Conservation (phyloP, 352 stramenopile genomes). For the Globisporangium irregulare region DNA sequence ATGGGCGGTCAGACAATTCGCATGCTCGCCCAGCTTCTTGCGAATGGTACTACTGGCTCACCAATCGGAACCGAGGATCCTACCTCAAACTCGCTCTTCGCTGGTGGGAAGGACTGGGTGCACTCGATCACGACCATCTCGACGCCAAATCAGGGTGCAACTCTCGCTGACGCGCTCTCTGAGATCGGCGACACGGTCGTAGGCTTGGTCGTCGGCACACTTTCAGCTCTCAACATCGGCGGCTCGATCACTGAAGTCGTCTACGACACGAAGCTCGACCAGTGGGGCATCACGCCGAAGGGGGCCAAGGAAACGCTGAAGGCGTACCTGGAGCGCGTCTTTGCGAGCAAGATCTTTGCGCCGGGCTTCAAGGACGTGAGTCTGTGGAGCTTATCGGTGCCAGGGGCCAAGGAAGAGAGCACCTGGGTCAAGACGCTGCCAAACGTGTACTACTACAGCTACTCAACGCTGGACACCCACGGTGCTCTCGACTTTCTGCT, state of each 20-base stretch:
- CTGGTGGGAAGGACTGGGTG: constrained; percentile 57
- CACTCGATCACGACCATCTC: constrained; percentile 68
- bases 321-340: constrained; percentile 40
- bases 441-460: constrained; percentile 37
- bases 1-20: constrained; percentile 79
- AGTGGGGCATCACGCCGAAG: constrained; percentile 46
- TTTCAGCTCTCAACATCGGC: constrained; percentile 25
- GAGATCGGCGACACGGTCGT: constrained; percentile 39
- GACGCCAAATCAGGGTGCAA: constrained; percentile 57
- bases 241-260: constrained; percentile 27
- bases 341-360: constrained; percentile 29
- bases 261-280: constrained; percentile 57
- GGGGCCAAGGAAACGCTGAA: constrained; percentile 22
- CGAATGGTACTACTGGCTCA: constrained; percentile 40
- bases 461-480: constrained; percentile 28
- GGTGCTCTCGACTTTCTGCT: constrained; percentile 16
- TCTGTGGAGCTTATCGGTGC: constrained; percentile 25
- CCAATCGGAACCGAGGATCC: constrained; percentile 33
- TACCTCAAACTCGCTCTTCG: constrained; percentile 27
- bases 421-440: constrained; percentile 32
- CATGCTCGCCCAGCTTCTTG: constrained; percentile 65
- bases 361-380: constrained; percentile 30
- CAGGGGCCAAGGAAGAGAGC: constrained; percentile 31
- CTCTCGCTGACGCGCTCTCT: constrained; percentile 42
- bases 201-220: constrained; percentile 26